Percentiles rank a stretch among this genome's conserved stretches.
Evolutionary conservation across 1,284 basidiomycete genomes (phyloP).

Genomic region (Coriolopsis trogii): DNA sequence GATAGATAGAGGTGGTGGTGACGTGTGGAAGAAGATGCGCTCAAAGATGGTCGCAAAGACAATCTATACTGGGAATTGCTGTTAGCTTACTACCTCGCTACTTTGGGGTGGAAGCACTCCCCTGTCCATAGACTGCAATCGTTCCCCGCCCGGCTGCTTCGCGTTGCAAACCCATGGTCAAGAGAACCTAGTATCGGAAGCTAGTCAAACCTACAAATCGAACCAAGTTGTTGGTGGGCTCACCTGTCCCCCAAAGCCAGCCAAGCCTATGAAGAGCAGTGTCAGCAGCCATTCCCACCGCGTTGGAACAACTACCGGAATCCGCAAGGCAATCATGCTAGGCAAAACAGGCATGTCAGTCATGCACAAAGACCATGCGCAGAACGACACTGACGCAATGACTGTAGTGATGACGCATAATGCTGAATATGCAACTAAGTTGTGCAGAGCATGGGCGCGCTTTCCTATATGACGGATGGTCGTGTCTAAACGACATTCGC

Average conservation of each 20-base stretch:
- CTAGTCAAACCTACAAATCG: neutral
- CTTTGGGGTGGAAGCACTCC: conserved; percentile 23
- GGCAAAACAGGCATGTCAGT: neutral
- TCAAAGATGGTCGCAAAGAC: conserved; percentile 64
- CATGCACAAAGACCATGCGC: neutral
- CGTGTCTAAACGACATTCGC: conserved; percentile 46
- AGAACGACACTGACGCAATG: conserved; percentile 43
- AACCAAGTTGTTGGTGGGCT: neutral
- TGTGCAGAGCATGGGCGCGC: conserved; percentile 74
- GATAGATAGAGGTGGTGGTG: conserved; percentile 54
- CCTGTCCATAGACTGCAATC: conserved; percentile 66
- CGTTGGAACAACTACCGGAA: conserved; percentile 50
- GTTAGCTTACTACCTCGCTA: neutral
- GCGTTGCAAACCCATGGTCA: conserved; percentile 67
- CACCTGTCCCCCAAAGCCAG: conserved; percentile 64
- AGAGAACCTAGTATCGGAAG: conserved; percentile 41
- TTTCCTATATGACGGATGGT: conserved; percentile 73
- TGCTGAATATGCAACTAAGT: conserved; percentile 69
- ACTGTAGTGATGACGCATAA: conserved; percentile 60
- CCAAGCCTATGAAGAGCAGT: conserved; percentile 52
- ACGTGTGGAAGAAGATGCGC: conserved; percentile 59
- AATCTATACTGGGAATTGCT: conserved; percentile 46
- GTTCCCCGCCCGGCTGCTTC: conserved; percentile 66
- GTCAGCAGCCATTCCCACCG: conserved; percentile 47
- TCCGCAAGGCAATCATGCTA: conserved; percentile 48